Evolutionary conservation across 257 asterid species (phyloP).

Genomic region (Salvia miltiorrhiza): DNA sequence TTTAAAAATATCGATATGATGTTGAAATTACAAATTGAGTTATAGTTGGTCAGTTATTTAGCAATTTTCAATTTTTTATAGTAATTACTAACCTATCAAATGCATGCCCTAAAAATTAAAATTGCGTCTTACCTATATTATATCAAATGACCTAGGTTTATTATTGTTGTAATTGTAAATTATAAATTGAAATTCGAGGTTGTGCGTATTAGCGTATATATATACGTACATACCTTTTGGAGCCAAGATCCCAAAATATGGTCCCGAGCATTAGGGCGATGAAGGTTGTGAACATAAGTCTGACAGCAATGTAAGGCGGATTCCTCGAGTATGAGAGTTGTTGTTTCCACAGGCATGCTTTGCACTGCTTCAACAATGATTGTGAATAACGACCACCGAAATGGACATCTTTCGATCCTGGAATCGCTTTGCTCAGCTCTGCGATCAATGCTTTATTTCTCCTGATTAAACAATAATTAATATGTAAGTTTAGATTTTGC

Average conservation of each 20-base stretch:
- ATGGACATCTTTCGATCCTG: conserved; percentile 50
- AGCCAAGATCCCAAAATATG: conserved; percentile 75
- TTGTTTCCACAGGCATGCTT: conserved; percentile 85
- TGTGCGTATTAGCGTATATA: too few relatives aligned
- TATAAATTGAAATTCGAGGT: too few relatives aligned
- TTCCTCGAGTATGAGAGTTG: conserved; percentile 77
- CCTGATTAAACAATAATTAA: conserved; percentile 26
- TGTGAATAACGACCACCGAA: conserved; percentile 57
- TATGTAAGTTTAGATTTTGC: too few relatives aligned
- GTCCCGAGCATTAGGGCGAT: conserved; percentile 72
- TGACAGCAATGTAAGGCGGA: conserved; percentile 76
- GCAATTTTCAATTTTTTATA: too few relatives aligned
- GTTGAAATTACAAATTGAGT: too few relatives aligned
- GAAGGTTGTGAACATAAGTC: conserved; percentile 62
- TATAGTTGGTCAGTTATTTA: too few relatives aligned
- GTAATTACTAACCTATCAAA: too few relatives aligned
- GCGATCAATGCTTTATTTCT: conserved; percentile 62
- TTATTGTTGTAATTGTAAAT: too few relatives aligned
- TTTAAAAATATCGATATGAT: too few relatives aligned
- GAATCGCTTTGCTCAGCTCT: conserved; percentile 51
- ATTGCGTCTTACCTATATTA: too few relatives aligned
- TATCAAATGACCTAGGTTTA: too few relatives aligned
- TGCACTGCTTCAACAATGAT: conserved; percentile 61
- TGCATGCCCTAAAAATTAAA: too few relatives aligned
- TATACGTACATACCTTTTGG: conserved; percentile 41